phyloP scores from a whole-genome alignment of 768 basidiomycete species.

The Termitomyces sp. region DNA sequence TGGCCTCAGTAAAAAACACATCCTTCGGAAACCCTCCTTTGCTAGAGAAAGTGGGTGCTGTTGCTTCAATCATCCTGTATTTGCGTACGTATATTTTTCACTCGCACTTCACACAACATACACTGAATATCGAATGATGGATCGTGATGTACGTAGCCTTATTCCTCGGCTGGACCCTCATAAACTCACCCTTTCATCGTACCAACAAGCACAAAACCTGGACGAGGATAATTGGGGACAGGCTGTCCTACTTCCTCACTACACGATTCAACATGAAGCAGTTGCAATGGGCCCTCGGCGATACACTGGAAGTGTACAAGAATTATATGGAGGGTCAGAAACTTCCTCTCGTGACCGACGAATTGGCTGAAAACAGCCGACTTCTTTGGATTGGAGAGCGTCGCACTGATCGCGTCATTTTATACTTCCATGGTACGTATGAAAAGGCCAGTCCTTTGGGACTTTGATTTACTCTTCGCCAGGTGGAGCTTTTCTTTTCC shows the following conservation, averaged over 20 bases:
- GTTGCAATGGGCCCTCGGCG: conserved; percentile 23
- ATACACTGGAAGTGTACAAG: conserved; percentile 21
- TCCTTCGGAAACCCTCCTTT: conserved; percentile 16
- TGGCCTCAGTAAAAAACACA: conserved; percentile 11
- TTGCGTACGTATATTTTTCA: conserved; percentile 11
- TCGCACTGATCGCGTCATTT: conserved; percentile 28
- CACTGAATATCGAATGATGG: background rate
- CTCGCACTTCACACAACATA: background rate
- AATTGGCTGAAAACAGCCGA: conserved; percentile 24
- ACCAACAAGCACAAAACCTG: conserved; percentile 22
- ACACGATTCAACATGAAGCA: conserved; percentile 18
- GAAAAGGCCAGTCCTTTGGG: background rate
- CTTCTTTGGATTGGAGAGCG: conserved; percentile 33
- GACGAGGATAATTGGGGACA: conserved; percentile 21
- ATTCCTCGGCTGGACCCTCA: conserved; percentile 19
- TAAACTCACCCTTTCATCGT: conserved; percentile 20
- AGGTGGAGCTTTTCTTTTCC: conserved; percentile 29
- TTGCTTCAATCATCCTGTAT: conserved; percentile 4
- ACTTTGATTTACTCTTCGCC: background rate
- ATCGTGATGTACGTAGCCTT: conserved; percentile 14
- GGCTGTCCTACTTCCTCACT: conserved; percentile 13
- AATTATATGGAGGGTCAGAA: conserved; percentile 21
- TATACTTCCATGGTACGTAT: conserved; percentile 30
- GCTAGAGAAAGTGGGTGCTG: conserved; percentile 10
- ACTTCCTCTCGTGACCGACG: conserved; percentile 22